Evolutionary conservation across 164 flowering plant genomes (phyloP).

Genomic region (Chloranthus sessilifolius): DNA sequence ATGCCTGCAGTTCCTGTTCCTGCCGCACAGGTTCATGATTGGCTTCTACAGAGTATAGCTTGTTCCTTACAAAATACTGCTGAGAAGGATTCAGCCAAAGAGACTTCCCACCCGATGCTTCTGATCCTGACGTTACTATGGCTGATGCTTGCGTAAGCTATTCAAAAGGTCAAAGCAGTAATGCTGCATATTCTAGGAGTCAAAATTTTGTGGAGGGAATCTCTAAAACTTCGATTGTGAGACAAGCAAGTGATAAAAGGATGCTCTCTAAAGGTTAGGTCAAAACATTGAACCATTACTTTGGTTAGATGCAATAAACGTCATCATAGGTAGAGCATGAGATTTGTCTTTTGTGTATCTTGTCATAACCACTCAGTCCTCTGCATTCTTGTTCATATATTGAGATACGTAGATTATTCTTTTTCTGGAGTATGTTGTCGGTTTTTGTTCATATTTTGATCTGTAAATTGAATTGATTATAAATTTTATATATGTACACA

Average conservation of each 20-base stretch:
- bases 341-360: too few species aligned
- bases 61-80: constrained; percentile 62
- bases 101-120: constrained; percentile 56
- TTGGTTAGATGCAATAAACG: too few species aligned
- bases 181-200: constrained; percentile 30
- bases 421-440: too few species aligned
- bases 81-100: constrained; percentile 67
- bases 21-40: constrained; percentile 89
- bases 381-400: too few species aligned
- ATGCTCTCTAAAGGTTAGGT: constrained; percentile 94
- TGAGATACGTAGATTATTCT: too few species aligned
- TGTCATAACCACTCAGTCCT: too few species aligned
- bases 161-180: constrained; percentile 28
- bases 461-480: too few species aligned
- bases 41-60: constrained; percentile 68
- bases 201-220: constrained; percentile 82
- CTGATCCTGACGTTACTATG: constrained; percentile 90
- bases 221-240: constrained; percentile 78
- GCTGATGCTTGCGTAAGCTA: constrained; percentile 65
- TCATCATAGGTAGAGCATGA: too few species aligned
- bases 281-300: too few species aligned
- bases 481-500: too few species aligned
- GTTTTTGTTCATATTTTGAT: too few species aligned
- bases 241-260: constrained; percentile 82
- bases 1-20: constrained; percentile 98